Evolutionary conservation across 768 basidiomycete genomes (phyloP), one percentile per base, ranked within the genome.

Genomic region (Leccinellum rugosiceps): DNA sequence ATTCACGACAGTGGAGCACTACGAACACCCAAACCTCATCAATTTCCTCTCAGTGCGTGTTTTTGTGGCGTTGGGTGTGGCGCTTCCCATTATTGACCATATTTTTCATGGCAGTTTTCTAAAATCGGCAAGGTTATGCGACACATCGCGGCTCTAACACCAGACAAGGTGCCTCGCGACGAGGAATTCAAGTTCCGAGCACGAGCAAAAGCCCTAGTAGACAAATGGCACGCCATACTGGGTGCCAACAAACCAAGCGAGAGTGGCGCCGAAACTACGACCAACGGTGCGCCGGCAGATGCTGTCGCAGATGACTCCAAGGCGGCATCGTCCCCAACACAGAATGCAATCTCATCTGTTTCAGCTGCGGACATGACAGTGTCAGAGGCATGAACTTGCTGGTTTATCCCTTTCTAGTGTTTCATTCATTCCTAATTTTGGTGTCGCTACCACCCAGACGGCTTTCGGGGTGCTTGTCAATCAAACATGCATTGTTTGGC

Each of bases 1-100:
- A 30, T 92, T 95, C 76, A 81, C 82, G 6, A 84, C 81, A 0
- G 86, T 95, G 28, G 92, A 94, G 63, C 77, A 76, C 5, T 91
- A 90, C 64, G 82, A 90, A 30, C 78, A 80, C 58, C 90, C 93
- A 74, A 88, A 85, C 50, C 67, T 72, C 64, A 86, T 93, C 57
- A 82, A 85, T 54, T 88, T 92, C 64, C 81, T 94, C 43, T 75
- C 76, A 46, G 83, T 84, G 59, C 71, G 81, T 43, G n/a, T 65
- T 50, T 44, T 46, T 51, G 52, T 52, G 58, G 52, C 47, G 31
- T 54, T 47, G 41, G 28, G 11, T n/a, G 26, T 50, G 50, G 21
- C 52, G 28, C 52, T 52, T 48, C 56, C 41, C 50, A 17, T 41
- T 38, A 17, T 51, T 65, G 43, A 61, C 47, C 53, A 6, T 44